Conservation (phyloP, 768 basidiomycete species). For the Leccinellum luteum region DNA sequence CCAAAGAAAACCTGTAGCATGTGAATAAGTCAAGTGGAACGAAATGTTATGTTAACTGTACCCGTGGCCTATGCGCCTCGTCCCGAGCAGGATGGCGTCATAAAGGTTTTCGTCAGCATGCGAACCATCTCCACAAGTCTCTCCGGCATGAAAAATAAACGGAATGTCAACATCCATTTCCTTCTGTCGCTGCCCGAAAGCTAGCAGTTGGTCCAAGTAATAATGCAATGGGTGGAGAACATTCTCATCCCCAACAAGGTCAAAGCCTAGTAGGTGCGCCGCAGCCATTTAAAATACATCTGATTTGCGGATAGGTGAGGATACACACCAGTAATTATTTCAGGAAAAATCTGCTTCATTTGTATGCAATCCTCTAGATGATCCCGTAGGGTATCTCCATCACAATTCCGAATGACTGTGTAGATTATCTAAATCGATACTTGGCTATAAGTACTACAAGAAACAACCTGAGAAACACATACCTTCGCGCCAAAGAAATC, state of each 20-base stretch:
- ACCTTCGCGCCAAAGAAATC: slow-evolving; percentile 70
- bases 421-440: slow-evolving; percentile 59
- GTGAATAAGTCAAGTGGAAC: neutral
- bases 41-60: slow-evolving; percentile 22
- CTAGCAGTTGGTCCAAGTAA: slow-evolving; percentile 59
- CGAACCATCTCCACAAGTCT: slow-evolving; percentile 76
- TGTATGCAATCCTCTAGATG: slow-evolving; percentile 73
- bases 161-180: slow-evolving; percentile 59
- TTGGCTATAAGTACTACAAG: neutral
- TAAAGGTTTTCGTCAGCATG: slow-evolving; percentile 70
- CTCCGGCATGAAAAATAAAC: slow-evolving; percentile 78
- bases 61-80: slow-evolving; percentile 84
- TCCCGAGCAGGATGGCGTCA: slow-evolving; percentile 75
- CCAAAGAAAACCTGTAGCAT: slow-evolving; percentile 58
- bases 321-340: slow-evolving; percentile 59
- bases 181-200: slow-evolving; percentile 55
- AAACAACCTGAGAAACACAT: slow-evolving; percentile 4
- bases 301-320: neutral
- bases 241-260: slow-evolving; percentile 79
- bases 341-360: slow-evolving; percentile 71
- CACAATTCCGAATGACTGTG: slow-evolving; percentile 54
- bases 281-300: neutral
- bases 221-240: slow-evolving; percentile 53
- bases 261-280: slow-evolving; percentile 57
- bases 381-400: slow-evolving; percentile 56